A percentile compares a stretch with the other conserved stretches of the same genome.
These are phyloP conservation scores for Platanus orientalis DNA, from an alignment of 164 flowering plant species.

Conservation along the genomic window DNA sequence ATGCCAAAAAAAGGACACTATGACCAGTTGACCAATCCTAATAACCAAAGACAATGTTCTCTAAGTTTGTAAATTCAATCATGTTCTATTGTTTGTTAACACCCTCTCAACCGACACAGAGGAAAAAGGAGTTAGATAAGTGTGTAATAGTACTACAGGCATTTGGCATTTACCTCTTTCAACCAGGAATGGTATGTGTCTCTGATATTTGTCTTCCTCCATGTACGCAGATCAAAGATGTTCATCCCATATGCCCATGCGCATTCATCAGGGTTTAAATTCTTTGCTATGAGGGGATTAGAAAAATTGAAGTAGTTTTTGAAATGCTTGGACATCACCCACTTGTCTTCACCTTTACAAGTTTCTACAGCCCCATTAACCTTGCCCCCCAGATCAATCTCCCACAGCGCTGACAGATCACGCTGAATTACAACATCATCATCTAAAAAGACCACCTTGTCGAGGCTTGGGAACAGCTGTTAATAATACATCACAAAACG, in stretches of 20 bases:
- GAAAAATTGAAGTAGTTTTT: constrained; percentile 94
- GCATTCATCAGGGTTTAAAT: constrained; percentile 86
- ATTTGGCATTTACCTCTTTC: constrained; percentile 63
- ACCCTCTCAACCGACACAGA: too few species aligned
- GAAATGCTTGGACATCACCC: constrained; percentile 96
- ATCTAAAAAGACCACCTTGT: constrained; percentile 92
- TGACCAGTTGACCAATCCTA: too few species aligned
- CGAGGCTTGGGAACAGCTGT: constrained; percentile 93
- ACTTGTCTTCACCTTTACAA: constrained; percentile 84
- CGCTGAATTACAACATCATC: constrained; percentile 95
- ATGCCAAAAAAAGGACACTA: too few species aligned
- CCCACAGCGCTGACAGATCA: constrained; percentile 89
- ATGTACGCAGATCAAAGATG: constrained; percentile 79
- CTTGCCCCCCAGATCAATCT: constrained; percentile 80
- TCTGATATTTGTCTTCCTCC: constrained; percentile 88
- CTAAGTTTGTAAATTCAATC: too few species aligned
- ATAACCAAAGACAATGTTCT: too few species aligned
- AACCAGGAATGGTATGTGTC: constrained; percentile 91
- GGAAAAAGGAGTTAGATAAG: not conserved
- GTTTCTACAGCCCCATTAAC: constrained; percentile 99
- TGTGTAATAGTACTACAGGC: not conserved
- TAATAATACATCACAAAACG: constrained; percentile 11
- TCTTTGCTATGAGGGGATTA: constrained; percentile 71
- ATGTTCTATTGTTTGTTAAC: too few species aligned
- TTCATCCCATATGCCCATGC: constrained; percentile 99